Evolutionary conservation across 1,284 basidiomycete species (phyloP), one percentile per base, ranked within the genome.

Genomic region (Mixia osmundae): DNA sequence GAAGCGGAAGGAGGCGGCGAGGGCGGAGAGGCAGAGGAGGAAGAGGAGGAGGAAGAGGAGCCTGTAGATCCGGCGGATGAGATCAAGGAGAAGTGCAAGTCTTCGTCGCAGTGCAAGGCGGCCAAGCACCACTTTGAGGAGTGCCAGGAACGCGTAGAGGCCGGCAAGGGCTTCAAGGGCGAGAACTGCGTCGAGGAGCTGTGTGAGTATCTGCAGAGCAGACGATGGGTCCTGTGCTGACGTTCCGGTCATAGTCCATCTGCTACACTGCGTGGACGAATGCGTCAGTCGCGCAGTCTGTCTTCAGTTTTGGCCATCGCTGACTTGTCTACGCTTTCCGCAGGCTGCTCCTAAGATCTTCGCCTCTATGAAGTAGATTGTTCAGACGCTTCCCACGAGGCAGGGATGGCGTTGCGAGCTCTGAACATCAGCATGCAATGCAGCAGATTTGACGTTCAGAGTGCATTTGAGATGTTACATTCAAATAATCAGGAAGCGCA

Each of bases 101-200:
- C 35, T 46, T 60, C 67, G 21, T 57, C 66, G 15, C 69, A 72
- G 48, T 89, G 83, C 52, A 66, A 65, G 34, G 60, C 69, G 30
- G 58, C 72, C 44, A 64, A 72, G 30, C 71, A 77, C 56, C 83
- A 91, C 62, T 89, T 89, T 59, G 67, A 75, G 46, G 76, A 85
- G 53, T 91, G 83, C 59, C 67, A 76, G 52, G 76, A 87, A 57
- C 82, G 80, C 60, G 71, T 87, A 35, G 61, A 71, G 43, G 64
- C 61, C 22, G 82, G 82, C 27, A 55, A 83, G 51, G 41, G 39
- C 25, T 31, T 38, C 21, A 33, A 46, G 24, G 24, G 69, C 45
- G 80, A 87, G 64, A 77, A 82, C 54, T 87, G 80, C 54, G 76
- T 85, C 35, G 80, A 83, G 61, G 82, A 87, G 66, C 39, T 52